A percentile compares a stretch with the other conserved stretches of the same genome.
These are phyloP conservation scores for Apiospora hydei DNA, from an alignment of 2,329 filamentous ascomycete genomes.

Conservation along the genomic window DNA sequence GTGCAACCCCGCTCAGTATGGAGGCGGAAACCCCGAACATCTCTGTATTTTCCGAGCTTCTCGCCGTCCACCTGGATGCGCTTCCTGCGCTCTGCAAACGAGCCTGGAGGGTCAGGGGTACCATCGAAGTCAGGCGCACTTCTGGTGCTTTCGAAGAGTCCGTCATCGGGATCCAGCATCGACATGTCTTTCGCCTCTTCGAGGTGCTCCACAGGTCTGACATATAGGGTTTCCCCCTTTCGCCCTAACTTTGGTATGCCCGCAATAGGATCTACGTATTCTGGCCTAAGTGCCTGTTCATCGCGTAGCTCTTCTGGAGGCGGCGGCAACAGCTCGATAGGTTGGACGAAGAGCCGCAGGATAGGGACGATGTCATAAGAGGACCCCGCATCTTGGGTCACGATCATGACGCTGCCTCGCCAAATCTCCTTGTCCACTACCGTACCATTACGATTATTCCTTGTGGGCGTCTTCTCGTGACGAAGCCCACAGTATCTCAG, in stretches of 20 bases:
- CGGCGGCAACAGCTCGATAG: constrained; percentile 80
- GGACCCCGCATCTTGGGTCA: constrained; percentile 84
- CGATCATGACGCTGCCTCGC: constrained; percentile 95
- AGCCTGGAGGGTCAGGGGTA: constrained; percentile 57
- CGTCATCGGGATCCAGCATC: constrained; percentile 77
- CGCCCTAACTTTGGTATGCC: constrained; percentile 87
- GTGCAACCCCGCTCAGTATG: constrained; percentile 88
- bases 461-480: constrained; percentile 59
- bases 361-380: constrained; percentile 82
- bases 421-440: constrained; percentile 76
- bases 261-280: constrained; percentile 89
- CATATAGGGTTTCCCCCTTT: constrained; percentile 85
- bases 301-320: constrained; percentile 74
- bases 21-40: constrained; percentile 81
- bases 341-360: constrained; percentile 85
- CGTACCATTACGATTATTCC: constrained; percentile 45
- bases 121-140: constrained; percentile 60
- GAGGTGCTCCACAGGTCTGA: constrained; percentile 87
- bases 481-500: constrained; percentile 88
- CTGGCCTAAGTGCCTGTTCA: constrained; percentile 71
- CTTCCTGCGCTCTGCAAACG: constrained; percentile 61
- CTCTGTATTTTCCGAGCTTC: constrained; percentile 79
- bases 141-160: constrained; percentile 77
- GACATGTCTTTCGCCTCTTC: constrained; percentile 82
- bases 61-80: constrained; percentile 75